phyloP scores from a whole-genome alignment of 1,284 basidiomycete species.

The Naganishia sp. region DNA sequence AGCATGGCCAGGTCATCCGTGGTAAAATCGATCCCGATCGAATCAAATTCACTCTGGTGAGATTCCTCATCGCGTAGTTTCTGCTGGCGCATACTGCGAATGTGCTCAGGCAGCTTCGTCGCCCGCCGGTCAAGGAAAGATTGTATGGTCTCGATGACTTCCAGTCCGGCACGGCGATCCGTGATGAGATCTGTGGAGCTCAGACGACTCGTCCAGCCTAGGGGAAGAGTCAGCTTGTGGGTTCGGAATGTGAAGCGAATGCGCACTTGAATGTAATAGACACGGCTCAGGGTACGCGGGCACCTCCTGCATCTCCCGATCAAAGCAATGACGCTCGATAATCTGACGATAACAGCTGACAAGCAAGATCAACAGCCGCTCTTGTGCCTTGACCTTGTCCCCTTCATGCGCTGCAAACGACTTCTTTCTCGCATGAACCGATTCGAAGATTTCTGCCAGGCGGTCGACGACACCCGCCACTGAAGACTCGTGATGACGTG shows the following conservation, averaged over 20 bases:
- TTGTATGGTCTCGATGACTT: conserved; percentile 64
- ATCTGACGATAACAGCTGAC: conserved; percentile 66
- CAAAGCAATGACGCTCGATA: conserved; percentile 60
- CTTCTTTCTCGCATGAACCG: conserved; percentile 62
- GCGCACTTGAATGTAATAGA: conserved; percentile 64
- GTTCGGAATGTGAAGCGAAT: background rate
- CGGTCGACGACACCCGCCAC: conserved; percentile 66
- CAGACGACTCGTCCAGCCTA: conserved; percentile 66
- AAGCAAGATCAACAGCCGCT: conserved; percentile 58
- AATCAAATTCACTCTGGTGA: conserved; percentile 63
- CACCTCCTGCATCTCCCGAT: conserved; percentile 36
- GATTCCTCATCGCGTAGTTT: conserved; percentile 64
- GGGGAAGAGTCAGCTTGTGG: background rate
- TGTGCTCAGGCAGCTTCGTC: conserved; percentile 58
- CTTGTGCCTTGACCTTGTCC: conserved; percentile 44
- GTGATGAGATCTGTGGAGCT: conserved; percentile 60
- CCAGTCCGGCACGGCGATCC: conserved; percentile 60
- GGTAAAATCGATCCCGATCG: conserved; percentile 50
- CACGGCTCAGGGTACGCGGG: conserved; percentile 66
- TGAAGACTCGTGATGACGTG: conserved; percentile 63
- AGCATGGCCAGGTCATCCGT: conserved; percentile 40
- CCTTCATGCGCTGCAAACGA: conserved; percentile 32
- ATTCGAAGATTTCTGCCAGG: conserved; percentile 65
- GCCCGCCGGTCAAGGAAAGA: conserved; percentile 67
- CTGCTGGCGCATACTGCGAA: conserved; percentile 50